Base-by-base conservation (phyloP, 2,329 filamentous ascomycete species). In the Macrophomina pseudophaseolina region DNA sequence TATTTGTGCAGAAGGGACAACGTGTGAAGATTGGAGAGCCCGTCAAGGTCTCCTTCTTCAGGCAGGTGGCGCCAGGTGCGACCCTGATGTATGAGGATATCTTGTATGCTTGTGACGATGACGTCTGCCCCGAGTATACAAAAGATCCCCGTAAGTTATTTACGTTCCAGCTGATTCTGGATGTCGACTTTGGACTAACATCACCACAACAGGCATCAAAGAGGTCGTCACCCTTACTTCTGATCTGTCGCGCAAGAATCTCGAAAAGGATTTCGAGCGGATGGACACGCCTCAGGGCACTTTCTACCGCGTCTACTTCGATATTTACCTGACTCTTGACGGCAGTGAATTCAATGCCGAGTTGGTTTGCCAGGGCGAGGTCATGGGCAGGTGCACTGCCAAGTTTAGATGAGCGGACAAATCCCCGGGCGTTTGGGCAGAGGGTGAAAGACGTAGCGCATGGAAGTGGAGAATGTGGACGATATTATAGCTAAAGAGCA, bases 71-170 rank as follows among this genome's bases (percentile, higher is more conserved):
- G 5, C 95, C 95, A 0, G 95, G 95, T 59, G 95, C 95, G 40
- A 98, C 94, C 1, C 88, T 99, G 73, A 98, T 99, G 95, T 99
- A 99, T 79, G 95, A 99, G 83, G 95, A 99, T 82, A 94, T 98
- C 64, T 81, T 98, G 67, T 98, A 97, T 79, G 95, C 94, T 60
- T 99, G 95, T 76, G 95, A 99, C 76, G 95, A 98, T 71, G 95
- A 99, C 78, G 92, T 97, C 63, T 98, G 94, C 80, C 95, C 95
- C 0, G 95, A 98, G 79, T 99, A 99, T 79, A 98, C 94, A 72
- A 99, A 98, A 80, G 95, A 99, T 87, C 94, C 95, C 73, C 92
- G 95, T 97, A 90, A 90, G 94, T 91, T 69, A 9, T 23, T 23
- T 23, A 23, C 23, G 23, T 23, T 23, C 23, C 23, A 3, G 23